These are phyloP conservation scores for Ophiocytium majus DNA, from an alignment of 352 stramenopile species.

Conservation along the genomic window DNA sequence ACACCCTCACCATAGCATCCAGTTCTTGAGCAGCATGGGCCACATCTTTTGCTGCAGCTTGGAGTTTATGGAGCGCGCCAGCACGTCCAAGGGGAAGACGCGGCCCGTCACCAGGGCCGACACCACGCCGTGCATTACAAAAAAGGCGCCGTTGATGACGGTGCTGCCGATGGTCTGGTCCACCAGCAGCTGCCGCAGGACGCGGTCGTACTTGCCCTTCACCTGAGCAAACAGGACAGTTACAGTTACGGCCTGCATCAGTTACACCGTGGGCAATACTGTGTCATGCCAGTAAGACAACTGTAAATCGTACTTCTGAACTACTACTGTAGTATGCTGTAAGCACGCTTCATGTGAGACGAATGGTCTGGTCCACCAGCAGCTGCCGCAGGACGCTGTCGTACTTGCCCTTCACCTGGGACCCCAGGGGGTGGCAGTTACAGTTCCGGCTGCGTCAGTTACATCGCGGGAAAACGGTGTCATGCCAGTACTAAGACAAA, in stretches of 20 bases:
- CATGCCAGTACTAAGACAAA: no score
- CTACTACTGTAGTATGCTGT: no score
- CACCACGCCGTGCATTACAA: conserved; percentile 26
- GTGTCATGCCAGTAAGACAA: no score
- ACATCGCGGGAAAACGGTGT: no score
- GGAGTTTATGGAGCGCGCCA: not conserved
- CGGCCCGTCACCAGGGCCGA: not conserved
- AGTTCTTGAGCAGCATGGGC: conserved; percentile 35
- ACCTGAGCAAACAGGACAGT: no score
- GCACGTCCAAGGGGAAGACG: conserved; percentile 8
- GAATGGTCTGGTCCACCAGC: conserved; percentile 26
- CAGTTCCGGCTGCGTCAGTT: no score
- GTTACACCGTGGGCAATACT: no score
- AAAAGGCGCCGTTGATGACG: conserved; percentile 34
- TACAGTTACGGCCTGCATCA: no score
- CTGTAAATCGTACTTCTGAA: no score
- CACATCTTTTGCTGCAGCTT: conserved; percentile 29
- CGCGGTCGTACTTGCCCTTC: conserved; percentile 30
- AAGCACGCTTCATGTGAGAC: no score
- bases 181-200: conserved; percentile 21
- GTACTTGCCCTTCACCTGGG: conserved; percentile 32
- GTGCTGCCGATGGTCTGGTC: conserved; percentile 25
- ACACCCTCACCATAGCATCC: conserved; percentile 19
- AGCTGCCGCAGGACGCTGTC: conserved; percentile 20
- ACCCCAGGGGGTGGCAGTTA: no score